Percentiles rank a stretch among this genome's conserved stretches.
Conservation (phyloP, 148 eudicot species). For the Pharnaceum exiguum region DNA sequence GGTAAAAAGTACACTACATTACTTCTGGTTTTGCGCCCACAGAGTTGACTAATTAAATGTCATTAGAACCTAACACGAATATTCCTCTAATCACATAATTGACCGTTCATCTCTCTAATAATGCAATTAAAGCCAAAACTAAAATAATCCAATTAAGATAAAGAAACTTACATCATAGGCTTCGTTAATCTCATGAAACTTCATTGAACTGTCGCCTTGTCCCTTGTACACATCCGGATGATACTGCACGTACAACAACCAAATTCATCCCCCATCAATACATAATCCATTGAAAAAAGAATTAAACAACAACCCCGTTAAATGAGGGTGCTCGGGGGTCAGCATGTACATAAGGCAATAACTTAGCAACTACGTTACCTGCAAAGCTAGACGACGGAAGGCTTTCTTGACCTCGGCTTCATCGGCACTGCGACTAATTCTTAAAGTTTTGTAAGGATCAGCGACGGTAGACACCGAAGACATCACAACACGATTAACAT, state of each 20-base stretch:
- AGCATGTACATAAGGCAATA: too few relatives aligned
- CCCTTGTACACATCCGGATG: conserved; percentile 93
- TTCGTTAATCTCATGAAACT: conserved; percentile 74
- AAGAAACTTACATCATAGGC: conserved; percentile 66
- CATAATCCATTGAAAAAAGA: neutral
- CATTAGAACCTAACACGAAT: too few relatives aligned
- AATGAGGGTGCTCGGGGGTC: too few relatives aligned
- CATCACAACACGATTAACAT: conserved; percentile 7
- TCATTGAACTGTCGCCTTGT: conserved; percentile 49
- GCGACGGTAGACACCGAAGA: conserved; percentile 21
- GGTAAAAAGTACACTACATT: too few relatives aligned
- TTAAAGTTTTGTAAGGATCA: conserved; percentile 74
- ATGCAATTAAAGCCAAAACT: neutral
- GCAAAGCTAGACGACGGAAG: conserved; percentile 76
- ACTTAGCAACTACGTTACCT: too few relatives aligned
- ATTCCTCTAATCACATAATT: too few relatives aligned
- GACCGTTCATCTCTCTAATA: neutral
- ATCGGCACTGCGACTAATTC: conserved; percentile 56
- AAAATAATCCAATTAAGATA: neutral
- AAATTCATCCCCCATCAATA: neutral
- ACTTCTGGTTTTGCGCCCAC: too few relatives aligned
- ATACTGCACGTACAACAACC: conserved; percentile 58
- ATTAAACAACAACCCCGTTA: neutral
- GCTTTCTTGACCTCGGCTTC: conserved; percentile 86
- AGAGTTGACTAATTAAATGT: too few relatives aligned